A percentile compares a stretch with the other conserved stretches of the same genome.
These are phyloP conservation scores for Euphorbia pulcherrima DNA, from an alignment of 345 rosid species.

Conservation along the genomic window DNA sequence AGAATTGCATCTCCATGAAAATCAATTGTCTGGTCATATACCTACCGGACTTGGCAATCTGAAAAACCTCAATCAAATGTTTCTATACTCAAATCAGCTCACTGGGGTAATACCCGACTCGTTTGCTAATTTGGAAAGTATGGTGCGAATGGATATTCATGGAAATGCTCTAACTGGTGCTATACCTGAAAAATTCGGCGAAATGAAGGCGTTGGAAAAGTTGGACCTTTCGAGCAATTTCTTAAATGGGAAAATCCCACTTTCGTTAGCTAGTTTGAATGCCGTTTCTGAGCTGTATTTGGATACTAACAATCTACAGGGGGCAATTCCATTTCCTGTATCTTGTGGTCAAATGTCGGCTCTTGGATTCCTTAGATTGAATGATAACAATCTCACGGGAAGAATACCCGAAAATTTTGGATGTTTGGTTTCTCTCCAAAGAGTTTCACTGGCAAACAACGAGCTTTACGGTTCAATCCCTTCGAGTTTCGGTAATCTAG, in stretches of 20 bases:
- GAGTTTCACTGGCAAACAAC: constrained; percentile 48
- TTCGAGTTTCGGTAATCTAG: constrained; percentile 37
- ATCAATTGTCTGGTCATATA: constrained; percentile 41
- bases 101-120: constrained; percentile 38
- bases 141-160: constrained; percentile 45
- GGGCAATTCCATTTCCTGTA: constrained; percentile 39
- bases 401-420: constrained; percentile 34
- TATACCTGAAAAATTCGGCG: constrained; percentile 39
- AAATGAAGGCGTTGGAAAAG: constrained; percentile 36
- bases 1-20: constrained; percentile 47
- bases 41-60: constrained; percentile 41
- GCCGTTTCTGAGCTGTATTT: constrained; percentile 40
- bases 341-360: constrained; percentile 35
- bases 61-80: constrained; percentile 31
- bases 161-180: constrained; percentile 35
- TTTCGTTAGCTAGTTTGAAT: constrained; percentile 33
- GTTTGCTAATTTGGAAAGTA: constrained; percentile 34
- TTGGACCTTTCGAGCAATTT: constrained; percentile 48
- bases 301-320: constrained; percentile 40
- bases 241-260: constrained; percentile 36
- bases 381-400: constrained; percentile 40
- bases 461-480: constrained; percentile 46
- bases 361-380: constrained; percentile 43
- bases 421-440: constrained; percentile 38
- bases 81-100: constrained; percentile 40